phyloP scores from a whole-genome alignment of 139 green algal species.

The Parachlorella kessleri region DNA sequence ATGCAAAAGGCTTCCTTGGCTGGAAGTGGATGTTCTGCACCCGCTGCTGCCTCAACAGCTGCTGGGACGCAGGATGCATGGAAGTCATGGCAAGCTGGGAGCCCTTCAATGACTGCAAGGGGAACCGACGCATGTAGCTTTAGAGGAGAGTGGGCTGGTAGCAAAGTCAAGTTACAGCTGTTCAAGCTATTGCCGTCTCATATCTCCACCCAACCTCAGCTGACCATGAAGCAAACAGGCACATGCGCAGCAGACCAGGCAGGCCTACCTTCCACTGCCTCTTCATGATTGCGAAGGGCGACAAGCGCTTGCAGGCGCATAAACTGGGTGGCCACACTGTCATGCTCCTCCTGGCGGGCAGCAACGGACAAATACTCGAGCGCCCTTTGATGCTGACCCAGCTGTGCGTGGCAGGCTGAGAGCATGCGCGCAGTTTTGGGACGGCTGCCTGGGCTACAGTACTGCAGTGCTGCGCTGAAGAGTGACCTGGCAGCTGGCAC shows the following conservation, averaged over 20 bases:
- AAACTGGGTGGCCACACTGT: conserved; percentile 15
- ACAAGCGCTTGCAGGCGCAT: conserved; percentile 2
- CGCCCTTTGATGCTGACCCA: conserved; percentile 16
- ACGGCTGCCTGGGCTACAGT: background rate
- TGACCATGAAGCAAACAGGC: background rate
- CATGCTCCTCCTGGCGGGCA: conserved; percentile 9
- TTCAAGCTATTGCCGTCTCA: background rate
- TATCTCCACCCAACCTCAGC: background rate
- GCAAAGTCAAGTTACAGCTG: background rate
- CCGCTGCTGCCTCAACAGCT: background rate
- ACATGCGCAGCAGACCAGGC: background rate
- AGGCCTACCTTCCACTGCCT: conserved; percentile 2
- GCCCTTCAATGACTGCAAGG: background rate
- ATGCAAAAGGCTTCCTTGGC: conserved; percentile 7
- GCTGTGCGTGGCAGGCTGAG: conserved; percentile 4
- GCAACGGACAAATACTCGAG: conserved; percentile 27
- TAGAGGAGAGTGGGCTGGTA: background rate
- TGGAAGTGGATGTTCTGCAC: background rate
- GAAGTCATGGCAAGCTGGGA: conserved; percentile 10
- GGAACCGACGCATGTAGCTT: too few relatives aligned
- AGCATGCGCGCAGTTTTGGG: conserved; percentile 15
- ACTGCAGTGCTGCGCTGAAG: conserved; percentile 15
- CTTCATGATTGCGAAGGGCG: background rate
- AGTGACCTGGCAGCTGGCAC: conserved; percentile 1
- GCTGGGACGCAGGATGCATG: background rate